Evolutionary conservation across 345 rosid genomes (phyloP).

Genomic region (Lenwebbia sp.): DNA sequence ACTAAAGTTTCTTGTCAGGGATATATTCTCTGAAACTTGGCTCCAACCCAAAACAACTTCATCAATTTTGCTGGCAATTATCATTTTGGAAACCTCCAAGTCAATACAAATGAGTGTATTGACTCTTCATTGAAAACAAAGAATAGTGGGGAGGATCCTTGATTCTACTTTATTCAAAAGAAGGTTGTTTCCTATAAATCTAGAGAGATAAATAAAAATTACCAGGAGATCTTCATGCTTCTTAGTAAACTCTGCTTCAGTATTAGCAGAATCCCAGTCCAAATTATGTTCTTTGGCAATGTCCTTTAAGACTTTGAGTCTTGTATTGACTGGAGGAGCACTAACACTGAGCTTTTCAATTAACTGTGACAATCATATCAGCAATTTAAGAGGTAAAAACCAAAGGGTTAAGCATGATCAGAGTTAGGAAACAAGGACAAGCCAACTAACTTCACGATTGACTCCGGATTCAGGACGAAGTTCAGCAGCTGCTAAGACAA

Average conservation of each 20-base stretch:
- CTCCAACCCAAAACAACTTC: background rate
- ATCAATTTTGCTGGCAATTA: background rate
- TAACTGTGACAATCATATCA: slow-evolving; percentile 26
- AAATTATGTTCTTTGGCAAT: slow-evolving; percentile 62
- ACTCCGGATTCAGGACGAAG: slow-evolving; percentile 92
- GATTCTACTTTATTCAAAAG: background rate
- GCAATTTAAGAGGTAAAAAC: background rate
- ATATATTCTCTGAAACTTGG: background rate
- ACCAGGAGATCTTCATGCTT: slow-evolving; percentile 92
- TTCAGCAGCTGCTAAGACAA: slow-evolving; percentile 58
- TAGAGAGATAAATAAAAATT: background rate
- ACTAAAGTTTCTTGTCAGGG: background rate
- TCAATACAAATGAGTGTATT: background rate
- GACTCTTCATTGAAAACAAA: background rate
- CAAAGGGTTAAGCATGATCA: background rate
- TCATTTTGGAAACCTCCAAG: background rate
- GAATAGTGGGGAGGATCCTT: background rate
- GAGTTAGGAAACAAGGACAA: slow-evolving; percentile 4
- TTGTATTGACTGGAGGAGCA: slow-evolving; percentile 65
- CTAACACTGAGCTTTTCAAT: slow-evolving; percentile 80
- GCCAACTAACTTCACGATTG: slow-evolving; percentile 73
- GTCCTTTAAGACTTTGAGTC: slow-evolving; percentile 71
- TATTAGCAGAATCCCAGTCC: slow-evolving; percentile 76
- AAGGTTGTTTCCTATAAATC: background rate
- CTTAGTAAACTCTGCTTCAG: slow-evolving; percentile 79